Conservation (phyloP, 2,329 filamentous ascomycete species). For the Apiospora malaysiana region DNA sequence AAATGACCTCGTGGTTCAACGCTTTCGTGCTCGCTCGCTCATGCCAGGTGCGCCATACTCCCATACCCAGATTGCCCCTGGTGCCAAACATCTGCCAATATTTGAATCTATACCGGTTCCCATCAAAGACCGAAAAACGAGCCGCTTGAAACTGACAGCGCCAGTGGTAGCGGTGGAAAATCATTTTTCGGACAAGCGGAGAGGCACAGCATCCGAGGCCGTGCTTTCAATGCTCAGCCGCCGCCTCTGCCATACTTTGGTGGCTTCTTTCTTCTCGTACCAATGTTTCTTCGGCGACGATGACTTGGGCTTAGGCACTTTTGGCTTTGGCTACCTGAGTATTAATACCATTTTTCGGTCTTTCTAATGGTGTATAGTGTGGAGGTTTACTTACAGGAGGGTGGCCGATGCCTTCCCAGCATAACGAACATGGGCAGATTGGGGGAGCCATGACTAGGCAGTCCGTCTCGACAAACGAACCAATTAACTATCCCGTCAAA, state of each 20-base stretch:
- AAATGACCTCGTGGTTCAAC: background rate
- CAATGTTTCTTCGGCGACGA: slow-evolving; percentile 1
- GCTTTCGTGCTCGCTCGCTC: background rate
- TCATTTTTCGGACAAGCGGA: slow-evolving; percentile 27
- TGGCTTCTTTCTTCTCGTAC: slow-evolving; percentile 27
- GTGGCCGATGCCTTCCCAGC: slow-evolving; percentile 21
- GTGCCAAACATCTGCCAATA: background rate
- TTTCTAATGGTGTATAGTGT: background rate
- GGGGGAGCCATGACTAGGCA: background rate
- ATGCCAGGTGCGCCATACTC: background rate
- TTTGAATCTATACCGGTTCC: background rate
- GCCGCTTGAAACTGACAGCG: background rate
- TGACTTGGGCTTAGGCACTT: slow-evolving; percentile 16
- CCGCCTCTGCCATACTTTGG: slow-evolving; percentile 24
- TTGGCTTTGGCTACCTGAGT: background rate
- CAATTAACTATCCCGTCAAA: background rate
- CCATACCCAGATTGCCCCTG: background rate
- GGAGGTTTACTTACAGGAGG: background rate
- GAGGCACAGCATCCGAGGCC: slow-evolving; percentile 36
- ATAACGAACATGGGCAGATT: slow-evolving; percentile 23
- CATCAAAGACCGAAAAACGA: background rate
- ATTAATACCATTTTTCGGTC: background rate
- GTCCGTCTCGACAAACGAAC: background rate
- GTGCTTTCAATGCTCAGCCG: slow-evolving; percentile 32
- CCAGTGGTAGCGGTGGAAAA: too few relatives aligned